phyloP scores from a whole-genome alignment of 1,284 basidiomycete genomes.

The Ganoderma boninense region DNA sequence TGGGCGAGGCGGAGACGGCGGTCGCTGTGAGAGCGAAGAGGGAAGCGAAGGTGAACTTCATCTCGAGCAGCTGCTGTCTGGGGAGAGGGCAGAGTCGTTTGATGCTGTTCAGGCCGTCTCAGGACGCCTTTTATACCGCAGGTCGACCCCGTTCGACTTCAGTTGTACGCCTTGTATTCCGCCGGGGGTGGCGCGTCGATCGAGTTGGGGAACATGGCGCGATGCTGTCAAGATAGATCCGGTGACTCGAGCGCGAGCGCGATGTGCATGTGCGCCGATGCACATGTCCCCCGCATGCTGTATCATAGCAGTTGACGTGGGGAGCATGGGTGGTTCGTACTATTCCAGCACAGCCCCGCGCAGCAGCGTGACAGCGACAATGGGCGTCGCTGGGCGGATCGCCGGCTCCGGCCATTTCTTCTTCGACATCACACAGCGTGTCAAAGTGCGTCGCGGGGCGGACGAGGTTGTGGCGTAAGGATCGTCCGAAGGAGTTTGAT shows the following conservation, averaged over 20 bases:
- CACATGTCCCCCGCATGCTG: neutral
- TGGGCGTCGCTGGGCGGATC: neutral
- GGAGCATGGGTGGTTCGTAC: neutral
- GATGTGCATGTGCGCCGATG: constrained; percentile 1
- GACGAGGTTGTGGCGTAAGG: neutral
- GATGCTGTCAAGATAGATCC: neutral
- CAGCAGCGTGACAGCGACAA: neutral
- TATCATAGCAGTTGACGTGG: neutral
- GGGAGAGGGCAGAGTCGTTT: neutral
- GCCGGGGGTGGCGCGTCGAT: neutral
- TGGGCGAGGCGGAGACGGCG: constrained; percentile 23
- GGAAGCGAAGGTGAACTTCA: constrained; percentile 23
- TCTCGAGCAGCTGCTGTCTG: neutral
- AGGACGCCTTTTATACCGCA: neutral
- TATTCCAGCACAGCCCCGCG: neutral
- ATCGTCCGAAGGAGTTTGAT: neutral
- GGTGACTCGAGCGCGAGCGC: neutral
- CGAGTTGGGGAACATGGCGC: neutral
- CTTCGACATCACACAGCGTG: neutral
- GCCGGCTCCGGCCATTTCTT: neutral
- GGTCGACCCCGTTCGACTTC: neutral
- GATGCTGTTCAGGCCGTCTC: neutral
- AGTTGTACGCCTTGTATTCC: neutral
- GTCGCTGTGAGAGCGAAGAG: constrained; percentile 13
- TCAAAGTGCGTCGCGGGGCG: neutral